Evolutionary conservation across 140 eudicot genomes (phyloP), one percentile per base, ranked within the genome.

Genomic region (Erigeron philadelphicus): DNA sequence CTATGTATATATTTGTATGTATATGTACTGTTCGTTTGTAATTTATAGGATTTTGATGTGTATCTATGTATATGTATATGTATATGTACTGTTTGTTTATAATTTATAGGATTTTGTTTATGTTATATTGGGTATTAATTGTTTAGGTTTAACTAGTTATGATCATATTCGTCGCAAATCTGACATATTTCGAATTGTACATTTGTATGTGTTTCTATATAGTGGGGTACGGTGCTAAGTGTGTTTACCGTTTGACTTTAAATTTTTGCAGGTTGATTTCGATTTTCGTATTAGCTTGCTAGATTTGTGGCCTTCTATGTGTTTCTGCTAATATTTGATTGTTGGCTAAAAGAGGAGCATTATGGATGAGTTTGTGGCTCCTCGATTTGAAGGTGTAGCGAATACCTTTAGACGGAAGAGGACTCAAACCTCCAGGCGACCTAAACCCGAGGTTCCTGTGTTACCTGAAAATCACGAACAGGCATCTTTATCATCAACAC

Each of bases 351-450:
- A 50, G 58, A 71, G 35, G 35, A 21, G 50, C 60, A 43, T 25
- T 56, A 87, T 87, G 95, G 95, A 87, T 17, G 88, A 76, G 72
- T 38, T 70, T 64, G 76, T 80, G 54, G 79, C 68, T 50, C 57
- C 82, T 41, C 77, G 41, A 45, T 54, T 82, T 66, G 97, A 86
- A 38, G 76, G 80, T 67, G 74, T 68, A 19, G 85, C 83, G 35
- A 70, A 62, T 59, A 40, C 95, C 12, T 62, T 79, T 4, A 86
- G 83, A 59, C 86, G 61, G 77, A 92, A 68, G 81, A 82, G 96
- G 77, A 88, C 85, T 65, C 97, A 82, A 76, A 84, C 89, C 45
- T 84, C 72, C 52, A 87, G 98, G 40, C 79, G 92, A n/a, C 96
- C 94, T 68, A 81, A 82, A 82, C 95, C 95, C 0, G 92, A 92